A percentile compares a stretch with the other conserved stretches of the same genome.
These are phyloP conservation scores for Apiotrichum porosum DNA, from an alignment of 1,284 basidiomycete genomes.

Conservation along the genomic window DNA sequence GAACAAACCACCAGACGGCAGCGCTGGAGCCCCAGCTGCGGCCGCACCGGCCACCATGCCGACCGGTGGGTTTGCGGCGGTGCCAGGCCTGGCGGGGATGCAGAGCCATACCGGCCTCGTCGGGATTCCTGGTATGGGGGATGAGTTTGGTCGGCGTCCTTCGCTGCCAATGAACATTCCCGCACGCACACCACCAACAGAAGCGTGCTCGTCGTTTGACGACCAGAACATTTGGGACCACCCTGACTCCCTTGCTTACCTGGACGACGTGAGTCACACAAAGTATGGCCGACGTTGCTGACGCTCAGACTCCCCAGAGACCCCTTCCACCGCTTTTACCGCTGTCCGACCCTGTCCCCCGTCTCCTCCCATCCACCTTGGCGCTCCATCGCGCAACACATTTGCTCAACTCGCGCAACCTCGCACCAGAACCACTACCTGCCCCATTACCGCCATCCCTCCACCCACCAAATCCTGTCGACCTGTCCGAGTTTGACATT, in stretches of 20 bases:
- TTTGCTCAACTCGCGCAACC: conserved; percentile 41
- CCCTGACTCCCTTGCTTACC: conserved; percentile 8
- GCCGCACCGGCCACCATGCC: neutral
- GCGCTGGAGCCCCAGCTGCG: neutral
- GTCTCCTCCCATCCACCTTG: conserved; percentile 44
- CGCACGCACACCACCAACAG: conserved; percentile 2
- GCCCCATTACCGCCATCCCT: conserved; percentile 45
- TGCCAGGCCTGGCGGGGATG: no score
- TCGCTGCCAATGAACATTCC: conserved; percentile 17
- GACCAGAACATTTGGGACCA: conserved; percentile 17
- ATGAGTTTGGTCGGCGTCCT: conserved; percentile 6
- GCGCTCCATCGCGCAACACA: conserved; percentile 48
- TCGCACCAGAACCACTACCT: conserved; percentile 45
- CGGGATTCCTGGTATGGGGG: no score
- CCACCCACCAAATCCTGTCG: conserved; percentile 47
- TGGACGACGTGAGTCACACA: conserved; percentile 1
- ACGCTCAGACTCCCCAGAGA: conserved; percentile 17
- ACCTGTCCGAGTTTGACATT: conserved; percentile 50
- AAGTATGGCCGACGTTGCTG: no score
- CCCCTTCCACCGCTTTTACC: conserved; percentile 47
- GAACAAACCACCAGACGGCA: conserved; percentile 5
- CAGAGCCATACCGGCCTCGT: no score
- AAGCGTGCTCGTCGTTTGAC: conserved; percentile 1
- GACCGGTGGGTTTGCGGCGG: no score
- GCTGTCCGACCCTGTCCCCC: conserved; percentile 48